Evolutionary conservation across 169 alveolate genomes (phyloP), one percentile per base, ranked within the genome.

Genomic region (Prorocentrum cordatum): DNA sequence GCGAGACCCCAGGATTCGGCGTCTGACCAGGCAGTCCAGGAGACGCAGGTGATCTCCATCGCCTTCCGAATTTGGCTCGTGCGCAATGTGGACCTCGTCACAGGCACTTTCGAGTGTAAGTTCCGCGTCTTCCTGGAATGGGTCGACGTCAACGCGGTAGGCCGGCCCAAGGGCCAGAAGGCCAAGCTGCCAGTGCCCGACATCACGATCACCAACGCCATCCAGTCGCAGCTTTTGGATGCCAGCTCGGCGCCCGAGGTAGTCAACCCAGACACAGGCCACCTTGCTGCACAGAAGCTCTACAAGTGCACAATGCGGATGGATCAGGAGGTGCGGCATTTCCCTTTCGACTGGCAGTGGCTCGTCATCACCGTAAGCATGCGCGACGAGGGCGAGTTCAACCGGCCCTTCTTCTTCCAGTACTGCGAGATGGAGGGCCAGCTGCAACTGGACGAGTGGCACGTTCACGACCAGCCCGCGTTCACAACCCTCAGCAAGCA

Each of bases 201-300:
- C 50, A 39, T n/a, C n/a, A n/a, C n/a, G n/a, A n/a, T n/a, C n/a
- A n/a, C n/a, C n/a, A n/a, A n/a, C n/a, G n/a, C n/a, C n/a, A n/a
- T n/a, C n/a, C n/a, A n/a, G n/a, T n/a, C n/a, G n/a, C n/a, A n/a
- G n/a, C n/a, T n/a, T n/a, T n/a, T n/a, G n/a, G n/a, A n/a, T n/a
- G n/a, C n/a, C n/a, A 77, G 88, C 75, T 77, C 88, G n/a, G 88
- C 88, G 3, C 88, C 88, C 22, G 88, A 77, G 27, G 88, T 77
- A n/a, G 88, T 77, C 45, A 77, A 77, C 45, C 88, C 88, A n/a
- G 58, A 39, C 62, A 77, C 88, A 6, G 88, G 88, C 24, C 88
- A 77, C 26, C 64, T 77, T 42, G 88, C 88, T 0, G 88, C 31
- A 18, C 27, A 62, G 62, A 45, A 26, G 6, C 45, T 22, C 29